A percentile compares a stretch with the other conserved stretches of the same genome.
Conservation (phyloP, 805 yeast genomes). For the Ogataea trehalophila region DNA sequence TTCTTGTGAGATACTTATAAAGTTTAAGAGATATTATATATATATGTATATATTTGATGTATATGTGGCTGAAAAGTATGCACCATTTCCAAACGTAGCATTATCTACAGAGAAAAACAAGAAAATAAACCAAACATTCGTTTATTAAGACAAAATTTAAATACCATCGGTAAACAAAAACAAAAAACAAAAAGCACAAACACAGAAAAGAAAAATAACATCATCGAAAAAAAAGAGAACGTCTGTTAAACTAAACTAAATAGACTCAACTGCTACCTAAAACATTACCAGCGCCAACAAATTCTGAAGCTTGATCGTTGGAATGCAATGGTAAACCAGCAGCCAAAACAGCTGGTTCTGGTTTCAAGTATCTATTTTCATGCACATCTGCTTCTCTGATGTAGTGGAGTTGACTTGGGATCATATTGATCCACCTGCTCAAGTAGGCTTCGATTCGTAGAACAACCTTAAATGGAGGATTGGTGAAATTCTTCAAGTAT, state of each 20-base stretch:
- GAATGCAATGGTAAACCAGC: slow-evolving; percentile 18
- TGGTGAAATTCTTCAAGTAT: slow-evolving; percentile 48
- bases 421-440: slow-evolving; percentile 41
- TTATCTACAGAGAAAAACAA: too few relatives aligned
- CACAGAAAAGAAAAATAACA: too few relatives aligned
- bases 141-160: too few relatives aligned
- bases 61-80: too few relatives aligned
- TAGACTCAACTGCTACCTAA: slow-evolving; percentile 15
- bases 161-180: too few relatives aligned
- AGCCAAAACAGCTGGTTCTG: slow-evolving; percentile 5
- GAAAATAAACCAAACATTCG: too few relatives aligned
- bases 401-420: slow-evolving; percentile 51
- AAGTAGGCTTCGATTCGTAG: slow-evolving; percentile 60
- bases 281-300: slow-evolving; percentile 23
- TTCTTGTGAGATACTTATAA: too few relatives aligned
- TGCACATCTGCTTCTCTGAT: slow-evolving; percentile 58
- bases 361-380: slow-evolving; percentile 14
- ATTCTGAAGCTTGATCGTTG: neutral
- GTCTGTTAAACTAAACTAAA: neutral
- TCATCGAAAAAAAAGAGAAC: too few relatives aligned
- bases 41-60: too few relatives aligned
- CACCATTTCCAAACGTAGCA: too few relatives aligned
- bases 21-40: too few relatives aligned
- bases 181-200: too few relatives aligned
- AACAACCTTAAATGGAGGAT: slow-evolving; percentile 63